Evolutionary conservation across 2,329 filamentous ascomycete genomes (phyloP).

Genomic region (Fusarium paranaense): DNA sequence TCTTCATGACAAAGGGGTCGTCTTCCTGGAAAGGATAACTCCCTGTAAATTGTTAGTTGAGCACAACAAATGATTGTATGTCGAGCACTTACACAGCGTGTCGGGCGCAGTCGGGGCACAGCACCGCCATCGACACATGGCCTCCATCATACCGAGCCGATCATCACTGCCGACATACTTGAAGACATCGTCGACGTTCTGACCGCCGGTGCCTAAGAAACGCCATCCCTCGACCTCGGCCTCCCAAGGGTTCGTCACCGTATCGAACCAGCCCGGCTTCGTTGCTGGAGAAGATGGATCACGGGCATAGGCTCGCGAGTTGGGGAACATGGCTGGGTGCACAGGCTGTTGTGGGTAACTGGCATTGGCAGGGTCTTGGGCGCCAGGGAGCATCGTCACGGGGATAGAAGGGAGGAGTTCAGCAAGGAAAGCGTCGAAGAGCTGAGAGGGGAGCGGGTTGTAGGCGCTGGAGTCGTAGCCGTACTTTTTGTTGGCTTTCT

Average conservation of each 20-base stretch:
- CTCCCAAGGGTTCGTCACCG: constrained; percentile 93
- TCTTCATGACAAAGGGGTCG: constrained; percentile 88
- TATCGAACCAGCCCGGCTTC: constrained; percentile 82
- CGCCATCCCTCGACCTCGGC: constrained; percentile 92
- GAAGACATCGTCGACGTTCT: constrained; percentile 93
- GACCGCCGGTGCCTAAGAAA: constrained; percentile 86
- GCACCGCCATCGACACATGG: constrained; percentile 91
- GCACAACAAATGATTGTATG: neutral
- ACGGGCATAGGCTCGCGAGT: constrained; percentile 74
- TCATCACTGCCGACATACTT: constrained; percentile 87
- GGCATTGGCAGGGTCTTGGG: constrained; percentile 86
- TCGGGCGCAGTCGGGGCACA: constrained; percentile 95
- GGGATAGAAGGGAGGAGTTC: constrained; percentile 87
- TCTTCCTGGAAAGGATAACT: constrained; percentile 96
- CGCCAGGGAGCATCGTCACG: constrained; percentile 88
- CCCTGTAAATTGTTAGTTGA: constrained; percentile 64
- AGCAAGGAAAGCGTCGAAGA: constrained; percentile 85
- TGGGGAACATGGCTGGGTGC: constrained; percentile 90
- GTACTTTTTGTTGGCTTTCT: constrained; percentile 79
- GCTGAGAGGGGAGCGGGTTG: constrained; percentile 85
- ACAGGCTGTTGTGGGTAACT: constrained; percentile 93
- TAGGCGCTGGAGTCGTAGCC: constrained; percentile 92
- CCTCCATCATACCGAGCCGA: constrained; percentile 90
- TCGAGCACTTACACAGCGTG: constrained; percentile 79
- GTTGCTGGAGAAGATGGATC: constrained; percentile 52